Base-by-base conservation (phyloP, 768 basidiomycete species). In the Epithele typhae region DNA sequence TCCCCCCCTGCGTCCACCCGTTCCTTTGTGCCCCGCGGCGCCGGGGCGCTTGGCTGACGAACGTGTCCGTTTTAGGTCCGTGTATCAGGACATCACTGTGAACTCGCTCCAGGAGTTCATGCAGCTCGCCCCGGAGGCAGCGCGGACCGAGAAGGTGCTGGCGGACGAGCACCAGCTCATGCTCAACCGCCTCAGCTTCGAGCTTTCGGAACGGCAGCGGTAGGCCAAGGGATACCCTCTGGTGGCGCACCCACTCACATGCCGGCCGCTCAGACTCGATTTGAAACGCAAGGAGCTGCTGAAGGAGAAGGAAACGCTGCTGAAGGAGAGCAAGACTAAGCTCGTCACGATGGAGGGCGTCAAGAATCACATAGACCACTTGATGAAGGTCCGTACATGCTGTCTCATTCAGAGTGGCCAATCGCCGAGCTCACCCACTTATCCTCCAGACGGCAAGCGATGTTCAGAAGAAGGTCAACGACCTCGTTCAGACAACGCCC, bases 171-270 rank as follows among this genome's bases (percentile, higher is more conserved):
- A 92, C 65, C 83, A 89, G 54, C 76, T 92, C 32, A 91, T 92
- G 87, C 77, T 93, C 51, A 91, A 83, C 59, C 81, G 90, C 43
- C 72, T 94, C 36, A 84, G 81, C 62, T 92, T 93, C 55, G 92
- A 94, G 65, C 81, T 92, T 25, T 78, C 78, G 25, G 92, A 93
- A 69, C 84, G 92, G 43, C 87, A 92, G 69, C 77, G 92, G 92
- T 91, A 60, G 45, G 70, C 53, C 33, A 18, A 19, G 34, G 52
- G 33, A 27, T n/a, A 42, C 49, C 37, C 38, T 40, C 37, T 17
- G 39, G 37, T 52, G 51, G 30, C 37, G 22, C 7, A 9, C 36
- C 34, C 52, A 51, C 27, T 45, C 36, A 44, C 37, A 52, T 45
- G 15, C 41, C 22, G 25, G 37, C 14, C 36, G 21, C 33, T n/a